Conservation (phyloP, 139 green algal species). For the Picochlorum costavermella region DNA sequence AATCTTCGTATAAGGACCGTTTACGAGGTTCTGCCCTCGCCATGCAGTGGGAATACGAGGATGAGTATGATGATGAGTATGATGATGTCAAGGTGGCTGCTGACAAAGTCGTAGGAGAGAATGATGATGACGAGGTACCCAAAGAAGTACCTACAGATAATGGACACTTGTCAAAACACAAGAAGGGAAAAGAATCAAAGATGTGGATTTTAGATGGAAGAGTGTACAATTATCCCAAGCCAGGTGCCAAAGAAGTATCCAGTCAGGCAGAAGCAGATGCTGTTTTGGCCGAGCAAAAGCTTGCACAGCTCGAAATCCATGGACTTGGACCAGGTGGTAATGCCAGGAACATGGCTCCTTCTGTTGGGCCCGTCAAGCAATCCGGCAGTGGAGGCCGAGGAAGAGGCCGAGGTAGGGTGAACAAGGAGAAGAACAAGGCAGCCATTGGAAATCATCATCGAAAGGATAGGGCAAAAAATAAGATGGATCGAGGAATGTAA, state of each 20-base stretch:
- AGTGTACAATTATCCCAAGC: conserved; percentile 79
- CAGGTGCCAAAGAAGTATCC: conserved; percentile 47
- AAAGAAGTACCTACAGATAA: neutral
- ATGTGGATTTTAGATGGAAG: conserved; percentile 63
- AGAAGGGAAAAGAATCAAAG: conserved; percentile 5
- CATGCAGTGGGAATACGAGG: conserved; percentile 65
- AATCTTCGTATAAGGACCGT: conserved; percentile 17
- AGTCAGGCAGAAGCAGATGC: conserved; percentile 33
- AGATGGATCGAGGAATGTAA: conserved; percentile 29
- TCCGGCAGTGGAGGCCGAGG: neutral
- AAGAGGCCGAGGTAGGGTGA: conserved; percentile 9
- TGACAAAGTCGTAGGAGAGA: conserved; percentile 51
- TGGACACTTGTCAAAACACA: neutral
- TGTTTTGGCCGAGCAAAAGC: conserved; percentile 31
- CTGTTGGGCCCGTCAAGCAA: neutral
- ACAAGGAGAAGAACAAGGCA: conserved; percentile 71
- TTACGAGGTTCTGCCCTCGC: conserved; percentile 11
- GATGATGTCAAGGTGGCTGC: conserved; percentile 51
- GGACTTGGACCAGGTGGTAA: conserved; percentile 57
- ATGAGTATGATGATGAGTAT: conserved; percentile 80
- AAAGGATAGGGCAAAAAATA: conserved; percentile 56
- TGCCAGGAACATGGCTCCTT: conserved; percentile 11
- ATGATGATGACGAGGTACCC: conserved; percentile 28
- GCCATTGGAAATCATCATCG: conserved; percentile 66
- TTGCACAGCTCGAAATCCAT: conserved; percentile 43